phyloP scores from a whole-genome alignment of 208 protist species.

The Zelonia costaricensis region DNA sequence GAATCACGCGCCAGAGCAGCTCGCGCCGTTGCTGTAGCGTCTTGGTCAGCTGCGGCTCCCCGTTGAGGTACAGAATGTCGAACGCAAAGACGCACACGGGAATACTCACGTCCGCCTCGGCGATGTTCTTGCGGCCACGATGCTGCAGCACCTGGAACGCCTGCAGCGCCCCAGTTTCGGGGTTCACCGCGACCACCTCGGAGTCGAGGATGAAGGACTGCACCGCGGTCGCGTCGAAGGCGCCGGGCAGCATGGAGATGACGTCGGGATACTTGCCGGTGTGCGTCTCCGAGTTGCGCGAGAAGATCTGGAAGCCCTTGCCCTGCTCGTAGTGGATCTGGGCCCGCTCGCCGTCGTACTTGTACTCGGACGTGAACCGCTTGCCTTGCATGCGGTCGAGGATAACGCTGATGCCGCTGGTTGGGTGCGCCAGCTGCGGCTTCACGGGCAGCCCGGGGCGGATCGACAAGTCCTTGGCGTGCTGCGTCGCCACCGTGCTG shows the following conservation, averaged over 20 bases:
- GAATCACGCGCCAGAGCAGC: conserved; percentile 65
- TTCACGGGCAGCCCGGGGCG: conserved; percentile 96
- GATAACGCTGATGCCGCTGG: conserved; percentile 92
- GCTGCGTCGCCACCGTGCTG: conserved; percentile 32
- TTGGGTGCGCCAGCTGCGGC: conserved; percentile 99
- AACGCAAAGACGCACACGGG: conserved; percentile 99
- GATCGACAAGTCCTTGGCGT: conserved; percentile 68
- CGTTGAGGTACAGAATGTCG: conserved; percentile 99
- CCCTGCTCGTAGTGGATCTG: conserved; percentile 93
- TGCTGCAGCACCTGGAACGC: conserved; percentile 96
- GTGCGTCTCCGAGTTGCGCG: conserved; percentile 97
- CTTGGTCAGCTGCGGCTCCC: conserved; percentile 84
- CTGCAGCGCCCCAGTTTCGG: conserved; percentile 87
- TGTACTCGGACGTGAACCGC: conserved; percentile 99
- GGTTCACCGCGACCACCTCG: conserved; percentile 97
- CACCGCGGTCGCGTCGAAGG: conserved; percentile 60
- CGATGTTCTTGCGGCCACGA: conserved; percentile 92
- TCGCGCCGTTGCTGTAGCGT: conserved; percentile 84
- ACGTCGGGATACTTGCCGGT: conserved; percentile 99
- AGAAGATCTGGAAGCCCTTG: conserved; percentile 95
- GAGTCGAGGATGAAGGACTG: conserved; percentile 98
- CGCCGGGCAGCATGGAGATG: conserved; percentile 74
- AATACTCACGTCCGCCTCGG: conserved; percentile 91
- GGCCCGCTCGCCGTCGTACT: conserved; percentile 99
- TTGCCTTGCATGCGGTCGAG: conserved; percentile 80